Evolutionary conservation across 257 asterid species (phyloP), one percentile per base, ranked within the genome.

Genomic region (Gentiana straminea): DNA sequence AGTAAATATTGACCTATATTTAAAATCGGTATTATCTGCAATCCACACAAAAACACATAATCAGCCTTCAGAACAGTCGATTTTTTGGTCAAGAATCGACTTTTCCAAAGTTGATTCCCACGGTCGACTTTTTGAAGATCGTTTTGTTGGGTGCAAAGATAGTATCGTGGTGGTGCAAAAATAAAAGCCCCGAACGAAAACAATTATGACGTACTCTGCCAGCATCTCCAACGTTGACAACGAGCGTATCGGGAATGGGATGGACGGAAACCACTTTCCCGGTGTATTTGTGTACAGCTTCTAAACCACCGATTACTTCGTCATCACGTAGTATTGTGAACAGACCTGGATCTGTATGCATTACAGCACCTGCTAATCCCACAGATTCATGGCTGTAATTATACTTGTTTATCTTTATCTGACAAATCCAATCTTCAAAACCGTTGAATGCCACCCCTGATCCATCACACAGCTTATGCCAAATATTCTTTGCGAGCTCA

Each of bases 291-390:
- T 81, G 60, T 3, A 75, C 71, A 10, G 56, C 70, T 62, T 81
- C 85, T 13, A 81, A 62, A 0, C 85, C 85, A 52, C 68, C 68
- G 5, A 78, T 74, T 2, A 36, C 35, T 35, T 81, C 81, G 60
- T 81, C 89, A 55, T 81, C 89, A 5, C 71, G 84, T 38, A 81
- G 24, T 32, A 81, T 62, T 0, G 89, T 81, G 11, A 78, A 50
- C 48, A 71, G 78, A 6, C 88, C 88, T 2, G 76, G 59, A 55
- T 81, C 88, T 1, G 88, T 41, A 13, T 81, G 89, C 73, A 68
- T 36, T 3, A 65, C 47, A 8, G 80, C 82, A 9, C 87, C 87
- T 0, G 72, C 53, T 57, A 52, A 49, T 15, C 88, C 82, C 0
- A 81, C 63, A 0, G 72, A 60, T 41, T 78, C 75, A 3, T 68